Percentiles rank a stretch among this genome's conserved stretches.
Conservation (phyloP, 2,329 filamentous ascomycete species). For the Cladobotryum protrusum region DNA sequence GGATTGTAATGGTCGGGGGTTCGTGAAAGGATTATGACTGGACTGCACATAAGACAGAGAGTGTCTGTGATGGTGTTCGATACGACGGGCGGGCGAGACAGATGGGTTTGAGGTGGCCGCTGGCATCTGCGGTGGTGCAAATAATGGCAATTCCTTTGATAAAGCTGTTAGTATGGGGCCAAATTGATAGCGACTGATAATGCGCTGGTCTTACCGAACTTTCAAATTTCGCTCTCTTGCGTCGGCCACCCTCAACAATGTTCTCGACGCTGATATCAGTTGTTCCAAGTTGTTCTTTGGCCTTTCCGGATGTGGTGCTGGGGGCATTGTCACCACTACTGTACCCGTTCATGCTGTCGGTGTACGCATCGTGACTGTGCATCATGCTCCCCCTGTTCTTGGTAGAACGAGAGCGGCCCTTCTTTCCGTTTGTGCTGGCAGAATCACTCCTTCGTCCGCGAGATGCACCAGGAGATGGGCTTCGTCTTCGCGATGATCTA, state of each 20-base stretch:
- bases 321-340: slow-evolving; percentile 82
- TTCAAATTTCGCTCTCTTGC: slow-evolving; percentile 91
- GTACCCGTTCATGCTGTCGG: slow-evolving; percentile 66
- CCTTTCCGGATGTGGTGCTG: slow-evolving; percentile 65
- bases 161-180: slow-evolving; percentile 25
- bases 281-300: slow-evolving; percentile 81
- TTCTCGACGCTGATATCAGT: slow-evolving; percentile 98
- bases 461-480: slow-evolving; percentile 64
- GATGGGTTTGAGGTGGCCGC: slow-evolving; percentile 96
- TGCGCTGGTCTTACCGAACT: slow-evolving; percentile 71
- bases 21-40: slow-evolving; percentile 73
- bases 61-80: slow-evolving; percentile 60
- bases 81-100: slow-evolving; percentile 80
- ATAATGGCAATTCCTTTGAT: slow-evolving; percentile 82
- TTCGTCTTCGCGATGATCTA: slow-evolving; percentile 67
- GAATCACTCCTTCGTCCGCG: slow-evolving; percentile 74
- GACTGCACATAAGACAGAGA: slow-evolving; percentile 69
- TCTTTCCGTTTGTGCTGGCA: slow-evolving; percentile 55
- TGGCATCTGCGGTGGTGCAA: slow-evolving; percentile 89
- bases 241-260: slow-evolving; percentile 91
- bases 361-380: slow-evolving; percentile 50
- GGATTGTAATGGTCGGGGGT: slow-evolving; percentile 72
- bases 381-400: slow-evolving; percentile 55
- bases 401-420: slow-evolving; percentile 60
- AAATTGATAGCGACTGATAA: neutral